Evolutionary conservation across 257 asterid species (phyloP).

Genomic region (Coffea canephora): DNA sequence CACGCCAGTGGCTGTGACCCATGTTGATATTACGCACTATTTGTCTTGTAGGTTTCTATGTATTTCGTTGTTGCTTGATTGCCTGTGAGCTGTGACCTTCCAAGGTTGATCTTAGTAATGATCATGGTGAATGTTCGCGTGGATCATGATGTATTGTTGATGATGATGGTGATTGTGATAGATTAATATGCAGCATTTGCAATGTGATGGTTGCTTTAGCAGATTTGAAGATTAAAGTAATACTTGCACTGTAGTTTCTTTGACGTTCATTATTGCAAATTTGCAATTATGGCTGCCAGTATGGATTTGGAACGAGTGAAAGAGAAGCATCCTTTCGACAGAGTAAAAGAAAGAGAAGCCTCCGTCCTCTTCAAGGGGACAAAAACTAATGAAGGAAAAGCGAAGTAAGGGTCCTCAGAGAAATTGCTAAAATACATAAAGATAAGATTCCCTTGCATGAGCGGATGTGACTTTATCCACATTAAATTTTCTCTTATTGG

Average conservation of each 20-base stretch:
- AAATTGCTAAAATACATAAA: background rate
- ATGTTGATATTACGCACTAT: background rate
- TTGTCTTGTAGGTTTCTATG: background rate
- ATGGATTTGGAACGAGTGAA: background rate
- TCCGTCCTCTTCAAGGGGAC: background rate
- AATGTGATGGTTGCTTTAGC: background rate
- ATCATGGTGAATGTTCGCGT: background rate
- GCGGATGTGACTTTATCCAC: constrained; percentile 8
- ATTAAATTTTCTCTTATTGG: background rate
- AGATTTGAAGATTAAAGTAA: background rate
- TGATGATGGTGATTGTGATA: constrained; percentile 1
- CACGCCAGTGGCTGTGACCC: constrained; percentile 2
- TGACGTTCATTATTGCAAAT: constrained; percentile 1
- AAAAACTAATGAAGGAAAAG: constrained; percentile 9
- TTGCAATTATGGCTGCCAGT: constrained; percentile 12
- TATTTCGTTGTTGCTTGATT: background rate
- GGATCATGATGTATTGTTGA: background rate
- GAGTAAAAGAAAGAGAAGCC: background rate
- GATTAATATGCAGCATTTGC: constrained; percentile 3
- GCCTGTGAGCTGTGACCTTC: constrained; percentile 1
- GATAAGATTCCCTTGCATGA: constrained; percentile 23
- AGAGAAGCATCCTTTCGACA: background rate
- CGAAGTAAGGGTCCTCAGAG: constrained; percentile 18
- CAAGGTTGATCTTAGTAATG: background rate
- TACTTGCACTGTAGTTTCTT: background rate